These are phyloP conservation scores for Hypoxylon rubiginosum DNA, from an alignment of 2,329 filamentous ascomycete species.

Conservation along the genomic window DNA sequence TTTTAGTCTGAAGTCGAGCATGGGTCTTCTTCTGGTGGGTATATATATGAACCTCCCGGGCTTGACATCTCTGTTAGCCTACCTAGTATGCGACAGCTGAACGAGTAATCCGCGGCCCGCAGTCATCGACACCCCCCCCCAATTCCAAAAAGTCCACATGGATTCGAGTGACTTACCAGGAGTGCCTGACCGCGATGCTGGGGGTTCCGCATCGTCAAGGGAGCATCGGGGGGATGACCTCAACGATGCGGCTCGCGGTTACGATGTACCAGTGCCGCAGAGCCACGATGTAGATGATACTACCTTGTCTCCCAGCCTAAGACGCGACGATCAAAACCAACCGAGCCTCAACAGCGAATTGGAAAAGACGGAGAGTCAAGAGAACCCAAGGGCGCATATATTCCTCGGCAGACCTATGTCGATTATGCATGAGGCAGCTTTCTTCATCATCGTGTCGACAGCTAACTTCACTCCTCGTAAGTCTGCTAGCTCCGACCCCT, in stretches of 20 bases:
- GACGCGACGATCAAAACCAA: constrained; percentile 33
- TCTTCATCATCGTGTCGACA: constrained; percentile 49
- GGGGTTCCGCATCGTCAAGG: constrained; percentile 2
- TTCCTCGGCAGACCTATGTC: constrained; percentile 49
- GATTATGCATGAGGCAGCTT: constrained; percentile 45
- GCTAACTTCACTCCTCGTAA: constrained; percentile 51
- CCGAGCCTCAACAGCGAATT: constrained; percentile 42
- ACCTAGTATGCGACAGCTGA: constrained; percentile 13
- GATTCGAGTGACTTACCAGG: constrained; percentile 25
- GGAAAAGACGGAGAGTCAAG: constrained; percentile 40
- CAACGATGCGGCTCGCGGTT: constrained; percentile 19
- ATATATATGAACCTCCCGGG: constrained; percentile 33
- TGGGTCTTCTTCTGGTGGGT: constrained; percentile 21
- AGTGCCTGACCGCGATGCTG: constrained; percentile 4
- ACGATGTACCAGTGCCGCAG: constrained; percentile 6
- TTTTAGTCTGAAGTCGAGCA: constrained; percentile 11
- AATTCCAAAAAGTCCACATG: constrained; percentile 26
- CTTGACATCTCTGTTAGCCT: constrained; percentile 15
- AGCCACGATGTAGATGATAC: constrained; percentile 29
- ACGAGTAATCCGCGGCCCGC: constrained; percentile 15
- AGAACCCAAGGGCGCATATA: constrained; percentile 42
- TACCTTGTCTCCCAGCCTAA: constrained; percentile 20
- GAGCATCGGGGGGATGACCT: constrained; percentile 12
- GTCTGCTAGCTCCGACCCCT: constrained; percentile 16
- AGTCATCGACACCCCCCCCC: not conserved